Conservation (phyloP, 148 eudicot genomes). For the Vaccinium darrowii region DNA sequence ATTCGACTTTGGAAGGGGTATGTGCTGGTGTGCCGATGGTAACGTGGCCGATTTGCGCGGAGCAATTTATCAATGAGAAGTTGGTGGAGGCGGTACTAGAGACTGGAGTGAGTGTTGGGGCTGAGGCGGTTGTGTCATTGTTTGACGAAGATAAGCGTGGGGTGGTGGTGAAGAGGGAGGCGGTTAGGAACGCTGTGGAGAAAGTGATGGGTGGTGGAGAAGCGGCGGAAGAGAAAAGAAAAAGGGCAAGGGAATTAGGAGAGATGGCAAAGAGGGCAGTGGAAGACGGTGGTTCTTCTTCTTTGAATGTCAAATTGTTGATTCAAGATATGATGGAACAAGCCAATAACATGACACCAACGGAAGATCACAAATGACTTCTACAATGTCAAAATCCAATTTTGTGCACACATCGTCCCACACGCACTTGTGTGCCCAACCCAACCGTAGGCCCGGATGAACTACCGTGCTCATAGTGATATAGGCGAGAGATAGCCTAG, state of each 20-base stretch:
- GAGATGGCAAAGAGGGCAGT: slow-evolving; percentile 20
- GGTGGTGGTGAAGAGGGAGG: slow-evolving; percentile 15
- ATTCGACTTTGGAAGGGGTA: slow-evolving; percentile 31
- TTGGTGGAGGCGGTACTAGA: slow-evolving; percentile 18
- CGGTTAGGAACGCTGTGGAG: slow-evolving; percentile 6
- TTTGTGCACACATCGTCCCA: no score
- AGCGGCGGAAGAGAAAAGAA: slow-evolving; percentile 17
- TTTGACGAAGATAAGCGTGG: slow-evolving; percentile 19
- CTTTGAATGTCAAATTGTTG: neutral
- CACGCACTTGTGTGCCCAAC: no score
- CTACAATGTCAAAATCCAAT: neutral
- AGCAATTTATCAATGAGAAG: slow-evolving; percentile 33
- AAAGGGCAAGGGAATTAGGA: slow-evolving; percentile 9
- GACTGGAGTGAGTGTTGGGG: slow-evolving; percentile 24
- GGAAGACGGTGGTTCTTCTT: slow-evolving; percentile 24
- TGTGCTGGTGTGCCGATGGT: slow-evolving; percentile 27
- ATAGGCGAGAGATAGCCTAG: no score
- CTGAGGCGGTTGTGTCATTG: neutral
- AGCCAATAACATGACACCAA: neutral
- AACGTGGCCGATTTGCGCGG: slow-evolving; percentile 29
- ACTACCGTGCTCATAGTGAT: no score
- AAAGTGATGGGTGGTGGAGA: slow-evolving; percentile 7
- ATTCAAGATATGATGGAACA: slow-evolving; percentile 14
- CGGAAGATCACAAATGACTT: neutral
- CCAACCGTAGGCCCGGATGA: no score